Percentiles rank a stretch among this genome's conserved stretches.
These are phyloP conservation scores for Penicillium canariense DNA, from an alignment of 495 filamentous ascomycete genomes.

Conservation along the genomic window DNA sequence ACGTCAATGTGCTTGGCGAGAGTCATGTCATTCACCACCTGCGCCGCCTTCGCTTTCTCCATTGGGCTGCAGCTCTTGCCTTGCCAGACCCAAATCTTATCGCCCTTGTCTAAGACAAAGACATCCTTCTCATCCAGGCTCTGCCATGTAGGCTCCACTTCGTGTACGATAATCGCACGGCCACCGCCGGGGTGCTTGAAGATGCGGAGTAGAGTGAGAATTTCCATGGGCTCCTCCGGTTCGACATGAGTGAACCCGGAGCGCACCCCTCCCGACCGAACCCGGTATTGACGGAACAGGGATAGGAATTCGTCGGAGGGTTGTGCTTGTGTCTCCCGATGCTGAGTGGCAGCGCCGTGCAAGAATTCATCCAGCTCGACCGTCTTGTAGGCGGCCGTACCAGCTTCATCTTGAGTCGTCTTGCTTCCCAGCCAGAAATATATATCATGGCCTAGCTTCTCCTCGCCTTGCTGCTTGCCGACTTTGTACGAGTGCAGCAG, in stretches of 20 bases:
- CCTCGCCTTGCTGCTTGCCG: slow-evolving; percentile 26
- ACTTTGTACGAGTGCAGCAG: slow-evolving; percentile 55
- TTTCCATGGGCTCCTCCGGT: slow-evolving; percentile 36
- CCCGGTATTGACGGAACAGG: slow-evolving; percentile 54
- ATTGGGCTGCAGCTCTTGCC: slow-evolving; percentile 60
- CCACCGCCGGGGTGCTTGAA: slow-evolving; percentile 52
- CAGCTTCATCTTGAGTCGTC: slow-evolving; percentile 61
- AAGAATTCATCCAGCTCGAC: slow-evolving; percentile 65
- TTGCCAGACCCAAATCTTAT: slow-evolving; percentile 67
- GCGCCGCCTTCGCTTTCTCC: slow-evolving; percentile 63
- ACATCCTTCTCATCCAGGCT: slow-evolving; percentile 61
- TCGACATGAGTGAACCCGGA: slow-evolving; percentile 61
- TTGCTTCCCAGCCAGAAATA: slow-evolving; percentile 62
- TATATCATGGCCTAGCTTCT: slow-evolving; percentile 54
- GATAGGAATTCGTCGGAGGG: slow-evolving; percentile 56
- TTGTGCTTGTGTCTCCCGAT: slow-evolving; percentile 55
- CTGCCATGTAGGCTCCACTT: slow-evolving; percentile 59
- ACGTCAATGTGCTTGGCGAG: slow-evolving; percentile 59
- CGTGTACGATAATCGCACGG: slow-evolving; percentile 54
- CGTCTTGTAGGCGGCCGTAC: slow-evolving; percentile 64
- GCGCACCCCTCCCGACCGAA: slow-evolving; percentile 56
- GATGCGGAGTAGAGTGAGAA: slow-evolving; percentile 51
- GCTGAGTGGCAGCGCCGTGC: slow-evolving; percentile 55
- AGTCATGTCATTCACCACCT: slow-evolving; percentile 61
- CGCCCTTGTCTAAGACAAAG: slow-evolving; percentile 56